Evolutionary conservation across 306 rosid species (phyloP).

Genomic region (Hippophae gyantsensis): DNA sequence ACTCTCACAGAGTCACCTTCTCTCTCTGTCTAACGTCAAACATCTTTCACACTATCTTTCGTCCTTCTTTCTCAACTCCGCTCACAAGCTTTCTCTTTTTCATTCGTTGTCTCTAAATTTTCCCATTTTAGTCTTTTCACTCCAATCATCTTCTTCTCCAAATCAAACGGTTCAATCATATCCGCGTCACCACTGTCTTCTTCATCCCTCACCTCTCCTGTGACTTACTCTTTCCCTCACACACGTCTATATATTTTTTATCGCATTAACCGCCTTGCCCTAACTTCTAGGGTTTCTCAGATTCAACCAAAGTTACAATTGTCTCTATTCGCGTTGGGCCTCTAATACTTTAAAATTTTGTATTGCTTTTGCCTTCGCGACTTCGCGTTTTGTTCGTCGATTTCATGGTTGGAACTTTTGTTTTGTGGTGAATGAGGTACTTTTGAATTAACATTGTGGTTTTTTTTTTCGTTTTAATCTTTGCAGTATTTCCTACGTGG

Average conservation of each 20-base stretch:
- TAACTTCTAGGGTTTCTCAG: slow-evolving; percentile 48
- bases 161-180: slow-evolving; percentile 43
- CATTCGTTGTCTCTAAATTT: slow-evolving; percentile 19
- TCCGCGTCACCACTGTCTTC: slow-evolving; percentile 69
- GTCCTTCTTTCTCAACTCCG: slow-evolving; percentile 19
- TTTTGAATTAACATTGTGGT: slow-evolving; percentile 2
- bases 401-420: slow-evolving; percentile 16
- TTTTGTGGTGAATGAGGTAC: slow-evolving; percentile 40
- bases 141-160: slow-evolving; percentile 11
- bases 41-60: slow-evolving; percentile 15
- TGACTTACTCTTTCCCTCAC: slow-evolving; percentile 26
- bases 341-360: slow-evolving; percentile 5
- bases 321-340: slow-evolving; percentile 8
- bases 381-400: slow-evolving; percentile 12
- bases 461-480: not conserved
- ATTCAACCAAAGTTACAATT: not conserved
- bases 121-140: slow-evolving; percentile 60
- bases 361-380: not conserved
- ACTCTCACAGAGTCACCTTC: slow-evolving; percentile 39
- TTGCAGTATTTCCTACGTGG: not conserved
- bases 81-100: slow-evolving; percentile 12
- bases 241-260: slow-evolving; percentile 3
- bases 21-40: slow-evolving; percentile 13
- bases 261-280: slow-evolving; percentile 20
- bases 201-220: slow-evolving; percentile 29